Base-by-base conservation (phyloP, 768 basidiomycete species). In the Russula emetica region DNA sequence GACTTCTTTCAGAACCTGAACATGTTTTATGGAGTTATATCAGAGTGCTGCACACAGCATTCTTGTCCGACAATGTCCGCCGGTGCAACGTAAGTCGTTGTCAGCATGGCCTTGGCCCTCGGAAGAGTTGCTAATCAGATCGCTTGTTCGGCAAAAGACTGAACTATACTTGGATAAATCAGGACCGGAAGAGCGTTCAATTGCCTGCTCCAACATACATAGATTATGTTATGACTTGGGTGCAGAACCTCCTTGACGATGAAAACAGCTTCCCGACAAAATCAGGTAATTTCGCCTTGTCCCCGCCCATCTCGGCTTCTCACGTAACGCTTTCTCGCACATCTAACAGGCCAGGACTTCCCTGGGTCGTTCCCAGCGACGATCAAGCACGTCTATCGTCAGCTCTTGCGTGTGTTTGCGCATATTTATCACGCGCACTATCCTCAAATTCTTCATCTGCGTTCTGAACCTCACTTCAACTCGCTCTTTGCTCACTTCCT, bases 1-100 rank as follows among this genome's bases (percentile, higher is more conserved):
- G 96, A 98, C 76, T 97, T 98, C 75, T 98, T 96, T 74, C 91
- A 90, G 72, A 98, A 97, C 74, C 79, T 98, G 69, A 98, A 98
- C 76, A 88, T 92, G 75, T 98, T 98, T 75, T 98, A 97, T 74
- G 94, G 94, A 0, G 90, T 92, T 50, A 83, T 98, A 52, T 86
- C 93, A 5, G 96, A 98, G 74, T 88, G 86, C 71, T 98, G 96
- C 75, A 97, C 95, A 1, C 84, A 90, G 56, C 85, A 92, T 63
- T 82, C 85, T 26, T 98, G 96, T 78, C 90, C 92, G 1, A 86
- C 88, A 14, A 98, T 98, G 96, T 84, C 92, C 16, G 95, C 89
- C 14, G 93, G 95, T 1, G 79, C 85, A 36, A 81, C 82, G 96
- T 97, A 71, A 66, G 90, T 80, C 18, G 24, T 47, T 55, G 30